phyloP scores from a whole-genome alignment of 2,329 filamentous ascomycete species.

The Parastagonospora avenae region DNA sequence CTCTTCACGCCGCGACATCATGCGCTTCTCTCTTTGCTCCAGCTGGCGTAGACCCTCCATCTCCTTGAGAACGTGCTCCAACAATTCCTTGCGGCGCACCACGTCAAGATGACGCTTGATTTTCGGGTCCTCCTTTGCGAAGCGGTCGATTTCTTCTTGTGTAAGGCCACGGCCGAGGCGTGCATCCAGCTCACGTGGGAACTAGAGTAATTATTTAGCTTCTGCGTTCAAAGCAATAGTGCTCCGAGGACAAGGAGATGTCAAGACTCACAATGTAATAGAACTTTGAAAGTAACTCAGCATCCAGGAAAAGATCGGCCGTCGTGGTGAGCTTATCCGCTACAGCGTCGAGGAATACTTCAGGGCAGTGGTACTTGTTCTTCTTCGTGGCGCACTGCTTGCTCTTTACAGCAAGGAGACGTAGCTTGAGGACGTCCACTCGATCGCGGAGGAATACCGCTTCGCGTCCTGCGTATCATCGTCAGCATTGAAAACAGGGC shows the following conservation, averaged over 20 bases:
- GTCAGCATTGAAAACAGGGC: slow-evolving; percentile 8
- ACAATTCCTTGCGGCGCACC: slow-evolving; percentile 86
- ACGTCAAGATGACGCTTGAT: slow-evolving; percentile 88
- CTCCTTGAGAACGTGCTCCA: slow-evolving; percentile 92
- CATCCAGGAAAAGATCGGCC: slow-evolving; percentile 94
- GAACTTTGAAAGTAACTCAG: slow-evolving; percentile 94
- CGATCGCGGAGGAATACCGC: slow-evolving; percentile 93
- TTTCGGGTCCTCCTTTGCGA: slow-evolving; percentile 91
- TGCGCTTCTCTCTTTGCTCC: slow-evolving; percentile 72
- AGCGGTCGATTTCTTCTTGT: slow-evolving; percentile 79
- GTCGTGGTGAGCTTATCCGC: slow-evolving; percentile 94
- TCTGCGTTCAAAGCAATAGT: background rate
- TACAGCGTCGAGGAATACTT: slow-evolving; percentile 96
- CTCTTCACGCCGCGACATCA: slow-evolving; percentile 25
- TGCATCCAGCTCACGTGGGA: slow-evolving; percentile 88
- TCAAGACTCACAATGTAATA: slow-evolving; percentile 73
- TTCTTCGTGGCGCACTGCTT: slow-evolving; percentile 82
- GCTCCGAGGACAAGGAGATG: background rate
- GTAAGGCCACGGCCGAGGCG: slow-evolving; percentile 81
- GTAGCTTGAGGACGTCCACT: slow-evolving; percentile 87
- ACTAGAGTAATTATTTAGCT: slow-evolving; percentile 49
- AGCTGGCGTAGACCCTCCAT: slow-evolving; percentile 89
- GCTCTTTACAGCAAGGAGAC: slow-evolving; percentile 83
- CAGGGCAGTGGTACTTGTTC: slow-evolving; percentile 96
- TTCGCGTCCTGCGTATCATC: slow-evolving; percentile 70